A percentile compares a stretch with the other conserved stretches of the same genome.
Conservation (phyloP, 1,139 yeast species). For the Wickerhamomyces sp. region DNA sequence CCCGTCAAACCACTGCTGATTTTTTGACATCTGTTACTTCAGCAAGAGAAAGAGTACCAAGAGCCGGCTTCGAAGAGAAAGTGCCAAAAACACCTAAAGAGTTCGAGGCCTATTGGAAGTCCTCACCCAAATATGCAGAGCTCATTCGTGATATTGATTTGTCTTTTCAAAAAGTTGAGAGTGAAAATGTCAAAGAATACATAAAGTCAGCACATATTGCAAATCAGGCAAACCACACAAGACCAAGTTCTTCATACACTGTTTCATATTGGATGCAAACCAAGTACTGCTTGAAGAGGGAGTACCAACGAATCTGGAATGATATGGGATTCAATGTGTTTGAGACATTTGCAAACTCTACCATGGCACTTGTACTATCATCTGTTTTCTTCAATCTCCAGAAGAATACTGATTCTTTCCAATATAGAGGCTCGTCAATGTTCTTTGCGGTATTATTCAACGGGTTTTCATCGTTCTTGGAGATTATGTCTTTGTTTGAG, state of each 20-base stretch:
- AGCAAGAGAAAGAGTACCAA: slow-evolving; percentile 58
- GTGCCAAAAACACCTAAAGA: slow-evolving; percentile 73
- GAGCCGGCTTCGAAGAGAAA: slow-evolving; percentile 48
- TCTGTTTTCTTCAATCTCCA: slow-evolving; percentile 68
- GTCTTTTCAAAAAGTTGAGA: slow-evolving; percentile 9
- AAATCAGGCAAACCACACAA: slow-evolving; percentile 49
- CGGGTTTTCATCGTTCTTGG: slow-evolving; percentile 70
- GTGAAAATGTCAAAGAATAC: slow-evolving; percentile 15
- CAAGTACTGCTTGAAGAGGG: slow-evolving; percentile 54
- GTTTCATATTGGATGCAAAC: slow-evolving; percentile 64
- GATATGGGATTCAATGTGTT: slow-evolving; percentile 62
- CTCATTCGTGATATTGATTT: slow-evolving; percentile 38
- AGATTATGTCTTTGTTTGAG: slow-evolving; percentile 63
- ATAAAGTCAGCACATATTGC: slow-evolving; percentile 51
- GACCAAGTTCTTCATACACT: slow-evolving; percentile 58
- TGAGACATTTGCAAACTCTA: slow-evolving; percentile 56
- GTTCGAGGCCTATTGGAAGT: slow-evolving; percentile 63
- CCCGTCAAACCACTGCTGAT: slow-evolving; percentile 80
- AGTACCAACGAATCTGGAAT: slow-evolving; percentile 56
- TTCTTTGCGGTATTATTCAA: slow-evolving; percentile 77
- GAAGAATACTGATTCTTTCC: slow-evolving; percentile 48
- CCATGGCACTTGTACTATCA: slow-evolving; percentile 66
- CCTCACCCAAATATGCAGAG: slow-evolving; percentile 47
- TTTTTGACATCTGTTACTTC: slow-evolving; percentile 74
- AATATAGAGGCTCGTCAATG: slow-evolving; percentile 63